Base-by-base conservation (phyloP, 176 grass and related monocot genomes). In the Metroxylon sagu region DNA sequence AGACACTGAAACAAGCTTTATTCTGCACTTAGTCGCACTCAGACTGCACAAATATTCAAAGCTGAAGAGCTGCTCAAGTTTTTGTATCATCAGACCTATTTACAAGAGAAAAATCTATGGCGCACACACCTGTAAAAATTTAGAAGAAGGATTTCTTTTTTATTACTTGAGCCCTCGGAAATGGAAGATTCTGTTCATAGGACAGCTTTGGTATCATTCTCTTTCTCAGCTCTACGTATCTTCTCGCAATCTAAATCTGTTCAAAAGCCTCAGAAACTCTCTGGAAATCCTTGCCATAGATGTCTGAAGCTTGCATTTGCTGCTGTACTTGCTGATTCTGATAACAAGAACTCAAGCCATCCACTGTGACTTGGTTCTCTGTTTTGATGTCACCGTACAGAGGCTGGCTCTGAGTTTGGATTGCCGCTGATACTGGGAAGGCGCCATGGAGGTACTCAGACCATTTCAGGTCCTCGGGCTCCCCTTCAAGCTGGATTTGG, bases 401-500 rank as follows among this genome's bases (percentile, higher is more conserved):
- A 50, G 82, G 68, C 19, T 85, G 82, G 28, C 59, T 82, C 26
- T 79, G 78, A 71, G 72, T 85, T 30, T 82, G 71, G 59, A 76
- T 69, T 25, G 70, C 59, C 17, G 75, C 69, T 4, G 86, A 66
- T 64, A 27, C 26, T 0, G 75, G 50, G 48, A 90, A 83, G 59
- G 59, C 77, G 65, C 79, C 87, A 51, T 86, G 75, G 50, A 83
- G 76, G 69, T 85, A 77, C 56, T 85, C 87, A 18, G 79, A 83
- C 87, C 87, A 90, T 74, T 83, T 86, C 62, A 90, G 76, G 56
- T 90, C 87, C 57, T 90, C 87, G 18, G 50, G 29, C 50, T 73
- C 59, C 4, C 59, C 49, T 4, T 73, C 72, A 2, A 82, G 66
- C 14, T 87, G 74, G 25, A 60, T 56, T 56, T 61, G 77, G 19